A percentile compares a stretch with the other conserved stretches of the same genome.
Evolutionary conservation across 257 asterid genomes (phyloP).

Genomic region (Lantana camara): DNA sequence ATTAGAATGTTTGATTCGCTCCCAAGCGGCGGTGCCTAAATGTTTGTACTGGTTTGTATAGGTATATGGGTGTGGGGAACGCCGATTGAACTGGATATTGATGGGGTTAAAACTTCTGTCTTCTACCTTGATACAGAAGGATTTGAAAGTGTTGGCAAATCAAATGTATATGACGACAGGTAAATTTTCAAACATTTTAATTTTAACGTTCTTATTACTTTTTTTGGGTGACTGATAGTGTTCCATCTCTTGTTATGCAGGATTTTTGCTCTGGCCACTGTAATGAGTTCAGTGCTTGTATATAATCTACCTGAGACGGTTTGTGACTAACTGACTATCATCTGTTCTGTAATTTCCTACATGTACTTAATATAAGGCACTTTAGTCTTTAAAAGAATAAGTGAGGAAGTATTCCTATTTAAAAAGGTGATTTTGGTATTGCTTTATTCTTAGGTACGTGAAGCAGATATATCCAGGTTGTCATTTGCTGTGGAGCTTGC

Average conservation of each 20-base stretch:
- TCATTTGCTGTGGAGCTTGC: conserved; percentile 99
- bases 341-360: conserved; percentile 8
- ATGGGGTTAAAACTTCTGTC: conserved; percentile 86
- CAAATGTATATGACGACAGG: conserved; percentile 98
- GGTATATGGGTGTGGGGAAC: conserved; percentile 99
- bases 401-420: background rate
- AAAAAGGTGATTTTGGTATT: conserved; percentile 21
- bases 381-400: background rate
- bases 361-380: background rate
- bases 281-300: conserved; percentile 92
- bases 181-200: conserved; percentile 39
- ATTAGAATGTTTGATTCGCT: background rate
- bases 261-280: conserved; percentile 93
- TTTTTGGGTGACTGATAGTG: conserved; percentile 22
- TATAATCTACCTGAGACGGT: conserved; percentile 99
- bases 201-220: background rate
- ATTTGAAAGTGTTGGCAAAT: conserved; percentile 97
- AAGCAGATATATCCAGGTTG: conserved; percentile 94
- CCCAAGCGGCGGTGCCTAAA: conserved; percentile 6
- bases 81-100: conserved; percentile 74
- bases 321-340: conserved; percentile 39
- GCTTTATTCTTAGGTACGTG: conserved; percentile 75
- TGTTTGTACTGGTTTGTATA: conserved; percentile 31
- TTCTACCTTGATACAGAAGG: conserved; percentile 98
- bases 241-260: conserved; percentile 42